A percentile compares a stretch with the other conserved stretches of the same genome.
Evolutionary conservation across 1,284 basidiomycete genomes (phyloP).

Genomic region (Leccinum subrobustum): DNA sequence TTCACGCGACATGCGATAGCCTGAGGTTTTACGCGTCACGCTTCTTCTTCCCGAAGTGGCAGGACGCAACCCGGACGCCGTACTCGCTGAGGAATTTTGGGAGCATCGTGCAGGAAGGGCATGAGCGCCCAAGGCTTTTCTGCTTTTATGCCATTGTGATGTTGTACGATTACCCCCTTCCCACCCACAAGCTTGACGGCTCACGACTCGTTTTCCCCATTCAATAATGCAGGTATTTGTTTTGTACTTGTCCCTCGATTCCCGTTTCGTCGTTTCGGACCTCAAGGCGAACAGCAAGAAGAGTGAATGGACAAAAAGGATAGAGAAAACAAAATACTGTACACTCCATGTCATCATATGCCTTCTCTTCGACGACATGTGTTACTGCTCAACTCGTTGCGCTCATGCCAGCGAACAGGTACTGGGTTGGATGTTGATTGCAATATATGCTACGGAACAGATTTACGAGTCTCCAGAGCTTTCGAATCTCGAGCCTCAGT

Average conservation of each 20-base stretch:
- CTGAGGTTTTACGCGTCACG: slow-evolving; percentile 43
- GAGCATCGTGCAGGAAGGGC: slow-evolving; percentile 18
- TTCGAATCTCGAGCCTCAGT: not conserved
- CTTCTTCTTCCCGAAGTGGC: slow-evolving; percentile 81
- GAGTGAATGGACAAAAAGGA: not conserved
- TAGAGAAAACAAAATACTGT: not conserved
- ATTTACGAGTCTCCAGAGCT: not conserved
- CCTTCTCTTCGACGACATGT: not conserved
- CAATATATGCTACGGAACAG: not conserved
- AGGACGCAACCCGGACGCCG: slow-evolving; percentile 67
- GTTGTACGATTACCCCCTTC: not conserved
- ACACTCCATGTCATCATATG: not conserved
- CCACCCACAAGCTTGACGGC: not conserved
- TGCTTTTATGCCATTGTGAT: not conserved
- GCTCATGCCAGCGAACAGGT: not conserved
- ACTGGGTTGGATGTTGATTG: not conserved
- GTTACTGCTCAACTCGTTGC: not conserved
- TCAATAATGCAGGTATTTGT: not conserved
- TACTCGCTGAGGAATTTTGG: slow-evolving; percentile 54
- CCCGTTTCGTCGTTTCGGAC: not conserved
- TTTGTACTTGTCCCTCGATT: not conserved
- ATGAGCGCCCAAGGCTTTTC: not conserved
- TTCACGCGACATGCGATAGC: slow-evolving; percentile 13
- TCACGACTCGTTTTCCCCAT: not conserved
- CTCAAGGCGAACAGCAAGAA: not conserved